These are phyloP conservation scores for Lepraria neglecta DNA, from an alignment of 495 filamentous ascomycete species.

Conservation along the genomic window DNA sequence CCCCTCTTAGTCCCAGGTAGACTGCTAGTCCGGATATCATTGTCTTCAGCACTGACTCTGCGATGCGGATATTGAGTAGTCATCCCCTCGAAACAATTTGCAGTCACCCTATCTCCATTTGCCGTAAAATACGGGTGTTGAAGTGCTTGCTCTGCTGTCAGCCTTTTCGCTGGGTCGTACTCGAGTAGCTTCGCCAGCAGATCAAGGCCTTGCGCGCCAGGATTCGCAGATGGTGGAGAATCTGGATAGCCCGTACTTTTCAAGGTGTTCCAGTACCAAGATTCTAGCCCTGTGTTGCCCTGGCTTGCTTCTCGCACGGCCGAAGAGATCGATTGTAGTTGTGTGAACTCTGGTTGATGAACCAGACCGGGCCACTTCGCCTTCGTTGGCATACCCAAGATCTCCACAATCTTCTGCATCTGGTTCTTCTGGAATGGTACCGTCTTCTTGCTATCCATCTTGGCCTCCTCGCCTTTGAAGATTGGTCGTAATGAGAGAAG, in stretches of 20 bases:
- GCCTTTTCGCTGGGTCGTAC: slow-evolving; percentile 83
- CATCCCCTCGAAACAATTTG: slow-evolving; percentile 86
- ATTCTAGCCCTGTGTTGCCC: slow-evolving; percentile 48
- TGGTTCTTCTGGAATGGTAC: slow-evolving; percentile 97
- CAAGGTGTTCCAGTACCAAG: slow-evolving; percentile 59
- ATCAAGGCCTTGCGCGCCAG: slow-evolving; percentile 72
- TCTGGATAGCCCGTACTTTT: slow-evolving; percentile 53
- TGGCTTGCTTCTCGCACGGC: slow-evolving; percentile 29
- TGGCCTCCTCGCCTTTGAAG: slow-evolving; percentile 97
- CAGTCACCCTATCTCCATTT: slow-evolving; percentile 54
- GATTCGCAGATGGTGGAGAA: slow-evolving; percentile 44
- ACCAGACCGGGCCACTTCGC: slow-evolving; percentile 80
- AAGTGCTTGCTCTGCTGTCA: slow-evolving; percentile 79
- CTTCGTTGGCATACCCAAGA: slow-evolving; percentile 83
- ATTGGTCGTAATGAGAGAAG: slow-evolving; percentile 85
- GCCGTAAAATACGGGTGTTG: slow-evolving; percentile 79
- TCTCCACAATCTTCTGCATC: slow-evolving; percentile 97
- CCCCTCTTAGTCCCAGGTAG: slow-evolving; percentile 88
- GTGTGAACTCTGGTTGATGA: slow-evolving; percentile 73
- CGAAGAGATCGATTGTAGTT: slow-evolving; percentile 57
- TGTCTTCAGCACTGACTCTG: slow-evolving; percentile 86
- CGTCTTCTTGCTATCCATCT: slow-evolving; percentile 96
- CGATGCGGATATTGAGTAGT: slow-evolving; percentile 83
- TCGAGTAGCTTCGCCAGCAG: slow-evolving; percentile 75
- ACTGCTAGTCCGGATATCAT: slow-evolving; percentile 83